Conservation (phyloP, 352 stramenopile genomes). For the Pythium diclinum region DNA sequence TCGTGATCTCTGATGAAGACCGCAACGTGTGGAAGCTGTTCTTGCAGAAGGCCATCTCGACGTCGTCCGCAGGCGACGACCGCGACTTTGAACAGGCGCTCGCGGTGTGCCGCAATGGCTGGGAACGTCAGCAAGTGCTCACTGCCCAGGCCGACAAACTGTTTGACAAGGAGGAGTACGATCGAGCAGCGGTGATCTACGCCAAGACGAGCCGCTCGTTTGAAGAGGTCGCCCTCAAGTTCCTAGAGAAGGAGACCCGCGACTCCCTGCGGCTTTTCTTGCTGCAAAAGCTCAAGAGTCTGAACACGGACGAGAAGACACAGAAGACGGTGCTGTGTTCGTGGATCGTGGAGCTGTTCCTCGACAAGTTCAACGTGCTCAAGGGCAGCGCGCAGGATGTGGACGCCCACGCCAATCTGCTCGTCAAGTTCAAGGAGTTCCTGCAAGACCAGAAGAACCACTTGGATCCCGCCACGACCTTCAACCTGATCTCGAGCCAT, state of each 20-base stretch:
- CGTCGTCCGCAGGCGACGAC: constrained; percentile 47
- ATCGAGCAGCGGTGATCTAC: constrained; percentile 86
- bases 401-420: constrained; percentile 76
- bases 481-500: constrained; percentile 90
- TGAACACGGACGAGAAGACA: constrained; percentile 83
- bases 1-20: constrained; percentile 85
- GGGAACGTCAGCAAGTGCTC: constrained; percentile 81
- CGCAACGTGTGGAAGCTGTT: constrained; percentile 92
- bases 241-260: constrained; percentile 83
- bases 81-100: constrained; percentile 89
- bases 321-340: constrained; percentile 91
- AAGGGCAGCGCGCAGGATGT: constrained; percentile 83
- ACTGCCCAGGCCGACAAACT: constrained; percentile 89
- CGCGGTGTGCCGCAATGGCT: constrained; percentile 75
- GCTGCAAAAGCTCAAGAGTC: constrained; percentile 83
- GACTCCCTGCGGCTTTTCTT: constrained; percentile 87
- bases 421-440: constrained; percentile 93
- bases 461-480: constrained; percentile 88
- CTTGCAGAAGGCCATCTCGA: constrained; percentile 80
- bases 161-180: constrained; percentile 83
- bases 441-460: constrained; percentile 86
- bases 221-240: constrained; percentile 90
- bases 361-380: constrained; percentile 89
- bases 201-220: constrained; percentile 88
- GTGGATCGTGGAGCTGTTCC: constrained; percentile 92